Evolutionary conservation across 2,329 filamentous ascomycete genomes (phyloP).

Genomic region (Claviceps lovelessii): DNA sequence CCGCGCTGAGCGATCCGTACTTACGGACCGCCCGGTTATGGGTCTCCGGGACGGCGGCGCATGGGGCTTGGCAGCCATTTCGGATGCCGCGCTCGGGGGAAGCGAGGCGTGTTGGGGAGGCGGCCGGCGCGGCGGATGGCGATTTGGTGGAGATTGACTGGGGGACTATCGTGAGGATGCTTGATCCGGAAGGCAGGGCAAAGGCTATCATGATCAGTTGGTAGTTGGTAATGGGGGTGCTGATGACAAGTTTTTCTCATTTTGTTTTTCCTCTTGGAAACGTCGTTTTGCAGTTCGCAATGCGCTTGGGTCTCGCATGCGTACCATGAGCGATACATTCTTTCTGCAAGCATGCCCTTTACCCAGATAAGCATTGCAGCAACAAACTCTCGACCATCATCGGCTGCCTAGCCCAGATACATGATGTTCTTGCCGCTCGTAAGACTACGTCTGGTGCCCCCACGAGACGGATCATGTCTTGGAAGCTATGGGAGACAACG

Average conservation of each 20-base stretch:
- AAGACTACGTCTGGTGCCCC: too few species aligned
- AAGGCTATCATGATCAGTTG: neutral
- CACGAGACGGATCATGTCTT: too few species aligned
- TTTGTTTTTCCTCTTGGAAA: too few species aligned
- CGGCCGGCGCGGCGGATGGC: neutral
- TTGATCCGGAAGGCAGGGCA: slow-evolving; percentile 1
- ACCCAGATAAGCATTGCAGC: too few species aligned
- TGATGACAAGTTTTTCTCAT: neutral
- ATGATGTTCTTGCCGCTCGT: too few species aligned
- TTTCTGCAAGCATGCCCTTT: too few species aligned
- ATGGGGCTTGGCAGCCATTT: slow-evolving; percentile 2
- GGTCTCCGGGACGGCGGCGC: slow-evolving; percentile 22
- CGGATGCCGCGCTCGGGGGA: slow-evolving; percentile 8
- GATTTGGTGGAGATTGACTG: slow-evolving; percentile 1
- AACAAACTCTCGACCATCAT: too few species aligned
- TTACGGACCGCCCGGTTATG: slow-evolving; percentile 25
- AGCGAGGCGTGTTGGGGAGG: neutral
- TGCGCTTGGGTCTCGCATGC: too few species aligned
- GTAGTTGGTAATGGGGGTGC: neutral
- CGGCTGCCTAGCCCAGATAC: too few species aligned
- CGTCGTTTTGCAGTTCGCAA: neutral
- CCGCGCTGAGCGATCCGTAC: slow-evolving; percentile 30
- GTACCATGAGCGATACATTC: too few species aligned
- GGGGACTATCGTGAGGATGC: neutral
- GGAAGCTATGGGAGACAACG: too few species aligned